These are phyloP conservation scores for Fusarium sp. DNA, from an alignment of 2,329 filamentous ascomycete species.

Conservation along the genomic window DNA sequence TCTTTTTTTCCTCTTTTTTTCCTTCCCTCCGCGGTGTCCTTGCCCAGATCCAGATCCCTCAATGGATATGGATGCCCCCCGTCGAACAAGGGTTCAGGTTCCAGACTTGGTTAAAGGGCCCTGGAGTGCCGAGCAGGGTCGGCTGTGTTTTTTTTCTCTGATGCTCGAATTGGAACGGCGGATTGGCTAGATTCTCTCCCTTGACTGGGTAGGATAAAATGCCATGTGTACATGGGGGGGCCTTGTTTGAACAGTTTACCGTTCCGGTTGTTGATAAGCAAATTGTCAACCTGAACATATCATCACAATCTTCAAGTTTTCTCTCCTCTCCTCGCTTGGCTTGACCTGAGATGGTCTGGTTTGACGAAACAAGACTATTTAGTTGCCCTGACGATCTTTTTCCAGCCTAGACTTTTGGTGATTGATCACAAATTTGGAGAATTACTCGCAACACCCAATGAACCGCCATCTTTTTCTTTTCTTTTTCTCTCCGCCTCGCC, in stretches of 20 bases:
- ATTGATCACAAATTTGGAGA: not conserved
- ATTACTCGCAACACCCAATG: not conserved
- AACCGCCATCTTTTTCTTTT: not conserved
- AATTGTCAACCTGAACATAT: not conserved
- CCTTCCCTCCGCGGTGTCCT: not conserved
- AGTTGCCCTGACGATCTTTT: constrained; percentile 3
- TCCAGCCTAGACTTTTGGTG: not conserved
- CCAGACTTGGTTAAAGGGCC: constrained; percentile 7
- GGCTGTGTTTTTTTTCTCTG: not conserved
- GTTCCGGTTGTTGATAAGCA: not conserved
- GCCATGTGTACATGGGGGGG: not conserved
- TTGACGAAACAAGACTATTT: not conserved
- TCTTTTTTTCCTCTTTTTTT: not conserved
- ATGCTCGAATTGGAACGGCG: constrained; percentile 6
- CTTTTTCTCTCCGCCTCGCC: constrained; percentile 10
- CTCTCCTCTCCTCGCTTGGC: not conserved
- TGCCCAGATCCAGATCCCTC: constrained; percentile 8
- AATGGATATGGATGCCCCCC: not conserved
- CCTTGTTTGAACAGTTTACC: not conserved
- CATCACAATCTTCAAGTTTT: not conserved
- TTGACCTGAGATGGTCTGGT: not conserved
- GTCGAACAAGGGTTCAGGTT: constrained; percentile 10
- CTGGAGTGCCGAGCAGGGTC: constrained; percentile 6
- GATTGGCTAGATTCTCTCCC: constrained; percentile 9
- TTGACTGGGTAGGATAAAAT: not conserved